Evolutionary conservation across 805 yeast species (phyloP).

Genomic region (Candida palmyrensis): DNA sequence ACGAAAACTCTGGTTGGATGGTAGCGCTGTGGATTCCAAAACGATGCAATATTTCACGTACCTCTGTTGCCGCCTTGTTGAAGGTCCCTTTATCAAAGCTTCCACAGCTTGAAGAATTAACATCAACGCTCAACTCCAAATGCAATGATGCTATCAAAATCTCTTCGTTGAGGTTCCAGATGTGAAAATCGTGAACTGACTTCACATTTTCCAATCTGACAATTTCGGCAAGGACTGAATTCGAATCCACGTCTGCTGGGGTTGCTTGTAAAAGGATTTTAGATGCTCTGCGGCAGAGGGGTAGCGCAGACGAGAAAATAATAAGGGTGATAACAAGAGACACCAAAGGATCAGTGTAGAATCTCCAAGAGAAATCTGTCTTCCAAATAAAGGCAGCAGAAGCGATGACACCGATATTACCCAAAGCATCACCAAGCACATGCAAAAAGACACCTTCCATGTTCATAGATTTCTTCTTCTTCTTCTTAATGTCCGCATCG

Average conservation of each 20-base stretch:
- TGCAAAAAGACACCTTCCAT: slow-evolving; percentile 97
- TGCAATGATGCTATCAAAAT: slow-evolving; percentile 85
- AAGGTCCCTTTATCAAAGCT: slow-evolving; percentile 39
- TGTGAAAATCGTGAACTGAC: slow-evolving; percentile 91
- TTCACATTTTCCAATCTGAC: slow-evolving; percentile 64
- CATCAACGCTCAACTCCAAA: slow-evolving; percentile 48
- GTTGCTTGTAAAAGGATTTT: slow-evolving; percentile 89
- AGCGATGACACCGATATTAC: slow-evolving; percentile 86
- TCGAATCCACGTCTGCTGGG: slow-evolving; percentile 77
- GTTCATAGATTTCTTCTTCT: slow-evolving; percentile 63
- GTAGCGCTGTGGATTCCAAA: slow-evolving; percentile 92
- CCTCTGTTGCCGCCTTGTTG: slow-evolving; percentile 63
- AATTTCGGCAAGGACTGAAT: slow-evolving; percentile 66
- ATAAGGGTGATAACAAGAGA: slow-evolving; percentile 83
- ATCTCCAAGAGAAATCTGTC: slow-evolving; percentile 85
- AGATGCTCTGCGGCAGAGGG: slow-evolving; percentile 80
- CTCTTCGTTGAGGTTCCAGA: slow-evolving; percentile 92
- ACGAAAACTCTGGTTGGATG: slow-evolving; percentile 85
- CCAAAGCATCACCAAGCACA: slow-evolving; percentile 93
- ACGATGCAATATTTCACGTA: slow-evolving; percentile 72
- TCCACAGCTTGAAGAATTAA: slow-evolving; percentile 16
- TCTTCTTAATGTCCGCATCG: slow-evolving; percentile 11
- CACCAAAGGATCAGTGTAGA: slow-evolving; percentile 78
- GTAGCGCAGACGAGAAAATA: slow-evolving; percentile 87
- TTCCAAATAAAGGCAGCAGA: slow-evolving; percentile 93